Base-by-base conservation (phyloP, 208 protist species). In the Herpetomonas samuelpessoai region DNA sequence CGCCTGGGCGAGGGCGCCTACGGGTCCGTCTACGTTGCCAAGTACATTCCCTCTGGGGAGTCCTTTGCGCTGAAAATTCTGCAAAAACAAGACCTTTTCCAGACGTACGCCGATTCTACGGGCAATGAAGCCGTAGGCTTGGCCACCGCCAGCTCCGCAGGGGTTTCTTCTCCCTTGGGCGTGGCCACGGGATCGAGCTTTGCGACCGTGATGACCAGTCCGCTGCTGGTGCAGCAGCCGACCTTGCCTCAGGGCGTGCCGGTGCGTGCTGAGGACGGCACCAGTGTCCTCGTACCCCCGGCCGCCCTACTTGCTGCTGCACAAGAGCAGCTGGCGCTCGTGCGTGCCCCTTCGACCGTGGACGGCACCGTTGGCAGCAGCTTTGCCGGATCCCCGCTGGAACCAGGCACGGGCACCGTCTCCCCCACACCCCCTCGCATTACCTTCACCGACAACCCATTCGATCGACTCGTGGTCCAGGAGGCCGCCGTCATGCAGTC, bases 401-500 rank as follows among this genome's bases (percentile, higher is more conserved):
- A 55, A 1, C n/a, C 9, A 18, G 24, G 4, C 50, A 39, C 50
- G 9, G 21, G 39, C 18, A 6, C 14, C n/a, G 2, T 48, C 27
- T 3, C 21, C n/a, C 16, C 6, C 21, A 12, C n/a, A 2, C 7
- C 3, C 19, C 3, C 1, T 29, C 6, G 47, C 14, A n/a, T 45
- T 18, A 49, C 48, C 22, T n/a, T 48, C 38, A 51, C 26, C 38
- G 26, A 31, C n/a, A 64, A 75, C 19, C 41, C 63, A 0, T 63
- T 81, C 46, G 84, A 91, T 50, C 48, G 67, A 46, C 72, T 79
- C 51, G 91, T 93, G 38, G 78, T 96, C 28, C 81, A 87, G 55
- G 90, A 97, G 70, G 91, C 87, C 27, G 90, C 71, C 38, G 85
- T 96, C 19, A 86, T 96, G 87, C 88, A 92, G 70, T 76, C 83